Base-by-base conservation (phyloP, 2,329 filamentous ascomycete genomes). In the Claviceps pazoutovae region DNA sequence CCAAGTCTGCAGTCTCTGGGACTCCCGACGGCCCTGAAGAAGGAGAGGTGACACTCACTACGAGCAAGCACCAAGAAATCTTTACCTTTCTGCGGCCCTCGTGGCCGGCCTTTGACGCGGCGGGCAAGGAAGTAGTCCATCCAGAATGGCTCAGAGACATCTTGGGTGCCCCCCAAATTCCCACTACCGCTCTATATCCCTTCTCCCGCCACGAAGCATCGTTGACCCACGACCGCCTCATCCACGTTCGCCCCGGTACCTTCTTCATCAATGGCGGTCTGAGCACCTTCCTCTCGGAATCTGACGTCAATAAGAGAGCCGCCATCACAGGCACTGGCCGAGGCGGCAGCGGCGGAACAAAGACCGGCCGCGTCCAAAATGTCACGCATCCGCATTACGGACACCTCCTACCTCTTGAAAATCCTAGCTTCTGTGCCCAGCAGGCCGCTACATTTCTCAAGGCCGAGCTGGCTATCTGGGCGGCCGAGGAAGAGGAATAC, bases 351-450 rank as follows among this genome's bases (percentile, higher is more conserved):
- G 79, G 88, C 19, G 78, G 84, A 47, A 71, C 64, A 3, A 66
- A 68, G n/a, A 75, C 76, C 11, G 87, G 85, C 0, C 73, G 80
- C 46, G 89, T 95, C 2, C 74, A 72, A 51, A 74, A 82, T 56
- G 75, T 86, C 5, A 71, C 80, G 14, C 67, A 93, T 8, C 68
- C 83, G 30, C 76, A 75, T 0, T 73, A 75, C 5, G 88, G 90
- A 0, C 91, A 97, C 66, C 66, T 96, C 42, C 79, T 96, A 30
- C 84, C 90, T 0, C 86, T 95, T 79, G 89, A 95, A 66, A 76
- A 78, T 38, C 85, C 86, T 0, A 70, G 61, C 2, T 72, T 79
- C 60, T 85, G 83, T 55, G 90, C 88, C 1, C 71, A 76, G 53
- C 66, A 76, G 17, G 74, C 78, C 0, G 76, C 75, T 0, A 61